phyloP scores from a whole-genome alignment of 176 grass and related monocot genomes.

The Pontederia crassipes region DNA sequence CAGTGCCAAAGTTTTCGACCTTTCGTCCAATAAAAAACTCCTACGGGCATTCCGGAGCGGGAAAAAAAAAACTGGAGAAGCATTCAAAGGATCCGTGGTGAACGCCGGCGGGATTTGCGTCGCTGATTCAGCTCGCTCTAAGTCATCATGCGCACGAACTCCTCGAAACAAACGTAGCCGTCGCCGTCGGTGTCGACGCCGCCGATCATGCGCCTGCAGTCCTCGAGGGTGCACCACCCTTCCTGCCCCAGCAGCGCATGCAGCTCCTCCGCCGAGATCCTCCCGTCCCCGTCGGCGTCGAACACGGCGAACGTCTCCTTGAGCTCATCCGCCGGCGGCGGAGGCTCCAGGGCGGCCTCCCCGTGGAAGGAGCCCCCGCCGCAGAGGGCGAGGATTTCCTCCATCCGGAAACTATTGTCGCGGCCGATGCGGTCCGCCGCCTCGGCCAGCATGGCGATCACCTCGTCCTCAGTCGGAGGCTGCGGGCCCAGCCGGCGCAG shows the following conservation, averaged over 20 bases:
- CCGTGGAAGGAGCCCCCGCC: no score
- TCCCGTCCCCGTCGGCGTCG: conserved; percentile 61
- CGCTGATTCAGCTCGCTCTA: no score
- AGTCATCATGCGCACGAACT: conserved; percentile 72
- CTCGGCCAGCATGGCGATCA: conserved; percentile 31
- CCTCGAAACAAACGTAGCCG: conserved; percentile 57
- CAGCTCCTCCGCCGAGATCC: conserved; percentile 80
- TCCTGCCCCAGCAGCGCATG: conserved; percentile 39
- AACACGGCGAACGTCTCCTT: conserved; percentile 51
- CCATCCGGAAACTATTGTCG: conserved; percentile 9
- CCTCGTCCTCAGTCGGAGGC: conserved; percentile 22
- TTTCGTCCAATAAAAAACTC: no score
- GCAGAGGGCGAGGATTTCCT: background rate
- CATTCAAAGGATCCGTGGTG: no score
- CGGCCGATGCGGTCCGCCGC: conserved; percentile 2
- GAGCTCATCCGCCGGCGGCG: conserved; percentile 41
- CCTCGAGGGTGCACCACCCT: conserved; percentile 49
- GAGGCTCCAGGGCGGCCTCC: background rate
- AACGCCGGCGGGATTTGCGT: no score
- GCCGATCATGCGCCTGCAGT: conserved; percentile 65
- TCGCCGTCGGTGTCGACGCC: conserved; percentile 51
- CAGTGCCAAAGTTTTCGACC: no score
- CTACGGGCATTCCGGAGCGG: background rate
- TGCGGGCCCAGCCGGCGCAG: background rate
- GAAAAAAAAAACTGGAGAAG: no score